Evolutionary conservation across 768 basidiomycete species (phyloP).

Genomic region (Aureoboletus auriporus): DNA sequence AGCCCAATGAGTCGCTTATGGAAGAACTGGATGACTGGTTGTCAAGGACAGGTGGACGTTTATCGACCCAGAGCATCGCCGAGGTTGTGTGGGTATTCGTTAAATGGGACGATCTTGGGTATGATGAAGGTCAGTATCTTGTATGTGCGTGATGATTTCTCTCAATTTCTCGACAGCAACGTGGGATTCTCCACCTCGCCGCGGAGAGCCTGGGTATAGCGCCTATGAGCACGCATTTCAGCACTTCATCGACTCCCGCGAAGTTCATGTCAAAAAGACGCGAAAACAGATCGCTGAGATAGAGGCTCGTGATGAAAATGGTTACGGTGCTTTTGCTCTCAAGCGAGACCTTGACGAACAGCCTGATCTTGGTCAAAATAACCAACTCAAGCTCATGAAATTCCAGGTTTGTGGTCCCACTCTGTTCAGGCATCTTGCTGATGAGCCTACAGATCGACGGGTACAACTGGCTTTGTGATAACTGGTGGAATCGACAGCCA

Average conservation of each 20-base stretch:
- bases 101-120: constrained; percentile 93
- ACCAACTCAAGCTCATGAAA: constrained; percentile 69
- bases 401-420: constrained; percentile 62
- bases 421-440: constrained; percentile 1
- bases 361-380: constrained; percentile 64
- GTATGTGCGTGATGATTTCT: background rate
- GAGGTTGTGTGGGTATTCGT: constrained; percentile 78
- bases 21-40: constrained; percentile 59
- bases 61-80: constrained; percentile 46
- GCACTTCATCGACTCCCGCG: constrained; percentile 58
- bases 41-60: constrained; percentile 38
- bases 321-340: constrained; percentile 48
- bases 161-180: constrained; percentile 50
- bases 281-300: constrained; percentile 39
- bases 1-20: constrained; percentile 51
- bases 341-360: constrained; percentile 42
- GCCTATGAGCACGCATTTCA: constrained; percentile 67
- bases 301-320: constrained; percentile 53
- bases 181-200: constrained; percentile 85
- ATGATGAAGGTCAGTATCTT: constrained; percentile 71
- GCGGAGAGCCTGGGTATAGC: constrained; percentile 50
- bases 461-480: constrained; percentile 80
- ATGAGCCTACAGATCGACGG: constrained; percentile 56
- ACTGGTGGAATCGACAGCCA: constrained; percentile 83
- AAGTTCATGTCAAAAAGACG: constrained; percentile 52